Conservation (phyloP, 495 filamentous ascomycete genomes). For the Penicillium nucicola region DNA sequence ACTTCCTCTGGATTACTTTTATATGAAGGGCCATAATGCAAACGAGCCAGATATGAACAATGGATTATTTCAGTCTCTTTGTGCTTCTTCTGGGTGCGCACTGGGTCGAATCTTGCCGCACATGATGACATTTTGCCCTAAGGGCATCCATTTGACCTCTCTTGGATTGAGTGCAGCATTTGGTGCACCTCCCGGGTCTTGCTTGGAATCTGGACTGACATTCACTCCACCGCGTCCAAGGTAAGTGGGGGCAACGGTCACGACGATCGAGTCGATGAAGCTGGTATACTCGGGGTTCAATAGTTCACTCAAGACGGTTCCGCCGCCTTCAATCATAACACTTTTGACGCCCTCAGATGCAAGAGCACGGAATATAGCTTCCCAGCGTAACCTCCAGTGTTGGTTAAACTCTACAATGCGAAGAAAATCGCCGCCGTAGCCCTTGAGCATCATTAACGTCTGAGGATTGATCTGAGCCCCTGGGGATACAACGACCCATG, state of each 20-base stretch:
- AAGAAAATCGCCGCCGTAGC: constrained; percentile 48
- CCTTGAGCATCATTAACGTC: constrained; percentile 43
- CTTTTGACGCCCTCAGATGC: constrained; percentile 62
- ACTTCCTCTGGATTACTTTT: no score
- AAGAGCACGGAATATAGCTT: constrained; percentile 55
- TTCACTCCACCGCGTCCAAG: constrained; percentile 74
- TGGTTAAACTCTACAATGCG: constrained; percentile 48
- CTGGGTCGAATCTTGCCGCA: constrained; percentile 53
- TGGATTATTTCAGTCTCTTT: constrained; percentile 4
- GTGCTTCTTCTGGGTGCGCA: background rate
- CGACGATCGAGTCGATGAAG: constrained; percentile 69
- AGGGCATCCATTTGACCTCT: constrained; percentile 66
- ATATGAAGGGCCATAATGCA: no score
- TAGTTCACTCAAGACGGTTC: constrained; percentile 71
- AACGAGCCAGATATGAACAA: no score
- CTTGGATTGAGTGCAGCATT: constrained; percentile 59
- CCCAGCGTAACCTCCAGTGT: constrained; percentile 57
- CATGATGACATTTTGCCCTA: constrained; percentile 76
- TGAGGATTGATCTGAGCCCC: constrained; percentile 47
- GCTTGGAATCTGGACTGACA: constrained; percentile 58
- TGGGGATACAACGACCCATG: constrained; percentile 62
- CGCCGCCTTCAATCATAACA: constrained; percentile 89
- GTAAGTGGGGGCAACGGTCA: constrained; percentile 83
- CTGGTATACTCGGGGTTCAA: constrained; percentile 56
- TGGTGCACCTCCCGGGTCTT: constrained; percentile 45